Conservation (phyloP, 140 eudicot genomes). For the Flaveria floridana region DNA sequence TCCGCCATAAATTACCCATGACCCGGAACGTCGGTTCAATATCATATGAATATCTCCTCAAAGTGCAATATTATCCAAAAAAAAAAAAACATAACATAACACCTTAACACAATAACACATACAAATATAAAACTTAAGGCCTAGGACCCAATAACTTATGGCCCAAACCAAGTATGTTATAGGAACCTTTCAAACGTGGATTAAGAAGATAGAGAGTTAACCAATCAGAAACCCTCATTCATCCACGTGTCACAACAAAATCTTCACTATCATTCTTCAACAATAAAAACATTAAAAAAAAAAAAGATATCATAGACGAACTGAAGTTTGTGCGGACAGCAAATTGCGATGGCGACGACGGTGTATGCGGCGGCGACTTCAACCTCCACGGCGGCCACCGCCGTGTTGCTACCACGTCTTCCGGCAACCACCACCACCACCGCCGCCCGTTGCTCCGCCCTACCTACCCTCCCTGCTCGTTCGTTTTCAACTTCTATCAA, state of each 20-base stretch:
- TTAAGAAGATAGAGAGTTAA: slow-evolving; percentile 51
- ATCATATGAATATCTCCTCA: too few relatives aligned
- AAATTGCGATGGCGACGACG: slow-evolving; percentile 32
- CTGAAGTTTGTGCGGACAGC: slow-evolving; percentile 26
- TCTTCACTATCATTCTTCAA: slow-evolving; percentile 3
- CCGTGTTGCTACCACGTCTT: slow-evolving; percentile 54
- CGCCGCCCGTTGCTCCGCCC: slow-evolving; percentile 43
- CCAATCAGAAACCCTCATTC: slow-evolving; percentile 42
- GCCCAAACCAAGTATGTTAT: slow-evolving; percentile 23
- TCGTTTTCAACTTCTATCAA: slow-evolving; percentile 43
- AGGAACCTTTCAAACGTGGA: slow-evolving; percentile 50
- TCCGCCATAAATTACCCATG: too few relatives aligned
- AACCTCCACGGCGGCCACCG: slow-evolving; percentile 68
- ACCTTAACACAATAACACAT: neutral
- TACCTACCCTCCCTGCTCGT: slow-evolving; percentile 60
- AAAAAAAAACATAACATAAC: too few relatives aligned
- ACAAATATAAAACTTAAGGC: neutral
- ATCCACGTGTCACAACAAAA: slow-evolving; percentile 58
- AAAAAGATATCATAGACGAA: slow-evolving; percentile 14
- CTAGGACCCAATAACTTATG: neutral
- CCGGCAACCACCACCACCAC: slow-evolving; percentile 34
- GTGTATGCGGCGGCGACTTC: slow-evolving; percentile 54
- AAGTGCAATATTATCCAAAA: too few relatives aligned
- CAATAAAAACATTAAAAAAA: slow-evolving; percentile 25
- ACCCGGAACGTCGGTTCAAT: too few relatives aligned